Percentiles rank a stretch among this genome's conserved stretches.
Evolutionary conservation across 2,329 filamentous ascomycete genomes (phyloP).

Genomic region (Pseudocercospora fuligena): DNA sequence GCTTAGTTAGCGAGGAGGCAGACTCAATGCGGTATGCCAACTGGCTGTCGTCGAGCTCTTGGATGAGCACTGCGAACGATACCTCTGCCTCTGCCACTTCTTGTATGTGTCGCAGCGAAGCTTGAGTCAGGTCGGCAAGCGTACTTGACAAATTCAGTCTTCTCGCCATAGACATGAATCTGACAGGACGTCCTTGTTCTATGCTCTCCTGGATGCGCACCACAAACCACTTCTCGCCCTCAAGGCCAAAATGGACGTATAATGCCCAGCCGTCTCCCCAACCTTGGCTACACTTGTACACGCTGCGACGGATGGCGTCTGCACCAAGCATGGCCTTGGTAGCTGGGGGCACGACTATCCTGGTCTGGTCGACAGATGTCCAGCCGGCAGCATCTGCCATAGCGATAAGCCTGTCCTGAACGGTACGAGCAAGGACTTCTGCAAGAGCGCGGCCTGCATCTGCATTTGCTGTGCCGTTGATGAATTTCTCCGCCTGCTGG

Average conservation of each 20-base stretch:
- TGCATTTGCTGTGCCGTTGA: slow-evolving; percentile 64
- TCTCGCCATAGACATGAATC: slow-evolving; percentile 29
- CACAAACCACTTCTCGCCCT: slow-evolving; percentile 80
- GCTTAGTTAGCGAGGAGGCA: slow-evolving; percentile 17
- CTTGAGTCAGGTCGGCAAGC: slow-evolving; percentile 10
- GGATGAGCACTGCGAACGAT: slow-evolving; percentile 35
- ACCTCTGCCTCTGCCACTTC: slow-evolving; percentile 45
- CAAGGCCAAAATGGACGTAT: slow-evolving; percentile 70
- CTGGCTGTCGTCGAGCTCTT: slow-evolving; percentile 30
- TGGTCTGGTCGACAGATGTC: slow-evolving; percentile 52
- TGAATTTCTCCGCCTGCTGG: slow-evolving; percentile 61
- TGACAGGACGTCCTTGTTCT: slow-evolving; percentile 13
- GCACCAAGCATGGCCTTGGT: slow-evolving; percentile 64
- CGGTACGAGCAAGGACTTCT: slow-evolving; percentile 19
- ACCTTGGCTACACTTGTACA: slow-evolving; percentile 68
- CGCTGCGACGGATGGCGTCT: slow-evolving; percentile 66
- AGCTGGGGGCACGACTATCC: slow-evolving; percentile 37
- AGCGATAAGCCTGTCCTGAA: slow-evolving; percentile 65
- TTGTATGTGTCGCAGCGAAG: slow-evolving; percentile 42
- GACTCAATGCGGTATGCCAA: slow-evolving; percentile 33
- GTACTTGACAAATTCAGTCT: slow-evolving; percentile 11
- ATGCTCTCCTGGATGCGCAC: slow-evolving; percentile 61
- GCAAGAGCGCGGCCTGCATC: slow-evolving; percentile 20
- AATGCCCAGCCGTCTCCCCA: slow-evolving; percentile 76
- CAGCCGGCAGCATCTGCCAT: slow-evolving; percentile 69